Base-by-base conservation (phyloP, 176 grass and related monocot species). In the Puya raimondii region DNA sequence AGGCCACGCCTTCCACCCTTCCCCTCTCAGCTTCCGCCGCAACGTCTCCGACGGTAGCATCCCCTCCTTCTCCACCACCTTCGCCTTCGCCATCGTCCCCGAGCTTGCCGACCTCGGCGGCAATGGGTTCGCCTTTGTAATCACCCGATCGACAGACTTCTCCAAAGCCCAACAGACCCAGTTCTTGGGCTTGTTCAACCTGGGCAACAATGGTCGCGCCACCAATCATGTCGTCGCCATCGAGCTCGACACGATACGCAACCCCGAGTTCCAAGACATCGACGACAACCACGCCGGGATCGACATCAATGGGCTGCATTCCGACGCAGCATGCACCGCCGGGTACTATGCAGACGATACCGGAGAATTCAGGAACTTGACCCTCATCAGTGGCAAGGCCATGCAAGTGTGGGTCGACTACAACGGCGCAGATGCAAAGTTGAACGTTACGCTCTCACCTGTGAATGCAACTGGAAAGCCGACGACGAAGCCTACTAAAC, bases 151-250 rank as follows among this genome's bases (percentile, higher is more conserved):
- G 14, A 65, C 18, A 23, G 23, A 79, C 26, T 58, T 79, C 21
- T 79, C 76, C 25, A 47, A 12, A 1, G 67, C 66, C 47, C 9
- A 51, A 21, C n/a, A 16, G 15, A 48, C 48, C 2, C 54, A 71
- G 23, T 82, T 27, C 73, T 20, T 82, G 23, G 80, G 73, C 66
- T 73, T 82, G n/a, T 53, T 82, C 56, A 82, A 77, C 15, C 0
- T 17, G 3, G 13, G 63, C 67, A 50, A 63, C 67, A 72, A 76
- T 51, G 74, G 74, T 23, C 48, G 65, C 16, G 12, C 57, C 1
- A 50, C 15, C 22, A 76, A 70, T 42, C 67, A 50, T 54, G 2
- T 77, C 56, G 49, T 82, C 27, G 74, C 67, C 11, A 20, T 82
- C 12, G 80, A 82, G 66, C 58, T 82, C 5, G 80, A 82, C 33